Evolutionary conservation across 495 filamentous ascomycete genomes (phyloP).

Genomic region (Xeromyces bisporus): DNA sequence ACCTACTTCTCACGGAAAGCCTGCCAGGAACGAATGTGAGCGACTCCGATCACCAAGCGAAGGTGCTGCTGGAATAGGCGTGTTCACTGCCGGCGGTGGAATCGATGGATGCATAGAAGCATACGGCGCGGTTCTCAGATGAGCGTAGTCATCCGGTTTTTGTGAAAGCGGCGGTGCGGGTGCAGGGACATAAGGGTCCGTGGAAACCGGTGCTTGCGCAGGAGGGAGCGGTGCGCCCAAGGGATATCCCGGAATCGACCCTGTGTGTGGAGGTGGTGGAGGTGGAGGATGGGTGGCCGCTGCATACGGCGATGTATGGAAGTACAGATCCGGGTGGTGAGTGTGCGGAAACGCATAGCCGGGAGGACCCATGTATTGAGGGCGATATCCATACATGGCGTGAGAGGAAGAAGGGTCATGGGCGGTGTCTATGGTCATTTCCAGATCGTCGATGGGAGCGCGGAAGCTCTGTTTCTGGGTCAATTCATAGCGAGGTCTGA

Average conservation of each 20-base stretch:
- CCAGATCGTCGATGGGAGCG: slow-evolving; percentile 45
- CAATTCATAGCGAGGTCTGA: slow-evolving; percentile 41
- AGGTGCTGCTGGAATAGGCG: slow-evolving; percentile 20
- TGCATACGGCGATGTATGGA: slow-evolving; percentile 18
- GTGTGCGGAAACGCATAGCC: slow-evolving; percentile 20
- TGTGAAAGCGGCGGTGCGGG: slow-evolving; percentile 12
- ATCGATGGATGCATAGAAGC: slow-evolving; percentile 22
- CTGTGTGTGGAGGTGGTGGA: slow-evolving; percentile 18
- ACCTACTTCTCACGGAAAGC: too few species aligned
- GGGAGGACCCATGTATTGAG: slow-evolving; percentile 22
- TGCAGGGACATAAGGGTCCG: background rate
- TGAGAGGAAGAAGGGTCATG: slow-evolving; percentile 23
- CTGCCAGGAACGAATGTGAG: slow-evolving; percentile 23
- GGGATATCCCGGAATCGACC: slow-evolving; percentile 21
- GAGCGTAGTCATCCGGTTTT: slow-evolving; percentile 25
- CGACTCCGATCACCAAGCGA: slow-evolving; percentile 25
- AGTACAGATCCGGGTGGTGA: slow-evolving; percentile 24
- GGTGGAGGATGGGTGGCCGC: slow-evolving; percentile 21
- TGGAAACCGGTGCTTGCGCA: slow-evolving; percentile 6
- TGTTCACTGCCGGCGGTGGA: slow-evolving; percentile 18
- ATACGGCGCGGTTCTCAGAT: slow-evolving; percentile 19
- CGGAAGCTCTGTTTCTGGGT: slow-evolving; percentile 55
- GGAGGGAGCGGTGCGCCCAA: slow-evolving; percentile 21
- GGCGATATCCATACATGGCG: slow-evolving; percentile 25
- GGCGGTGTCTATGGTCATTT: slow-evolving; percentile 24